A percentile compares a stretch with the other conserved stretches of the same genome.
Evolutionary conservation across 305 asterid species (phyloP).

Genomic region (Fraxinus platypoda): DNA sequence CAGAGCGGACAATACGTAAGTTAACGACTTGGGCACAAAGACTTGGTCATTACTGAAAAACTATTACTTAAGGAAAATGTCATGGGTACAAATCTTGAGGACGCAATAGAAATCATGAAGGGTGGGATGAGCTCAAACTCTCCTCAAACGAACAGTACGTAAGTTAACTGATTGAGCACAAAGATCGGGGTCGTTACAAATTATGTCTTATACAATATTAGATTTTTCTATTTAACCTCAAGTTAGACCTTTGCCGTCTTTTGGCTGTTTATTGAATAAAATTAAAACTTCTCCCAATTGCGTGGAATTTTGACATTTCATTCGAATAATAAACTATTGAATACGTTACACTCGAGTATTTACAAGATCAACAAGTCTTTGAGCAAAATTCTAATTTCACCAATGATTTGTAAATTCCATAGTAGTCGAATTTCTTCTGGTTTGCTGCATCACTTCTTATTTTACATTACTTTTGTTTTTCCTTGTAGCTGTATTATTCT

Average conservation of each 20-base stretch:
- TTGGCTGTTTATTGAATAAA: neutral
- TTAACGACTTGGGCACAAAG: too few relatives aligned
- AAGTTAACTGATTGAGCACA: too few relatives aligned
- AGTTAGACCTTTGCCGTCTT: neutral
- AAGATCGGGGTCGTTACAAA: too few relatives aligned
- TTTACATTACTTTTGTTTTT: neutral
- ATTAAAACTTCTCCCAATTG: neutral
- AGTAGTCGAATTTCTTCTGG: neutral
- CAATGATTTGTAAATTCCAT: neutral
- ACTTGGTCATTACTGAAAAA: too few relatives aligned
- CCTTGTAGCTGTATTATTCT: constrained; percentile 53
- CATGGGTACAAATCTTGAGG: too few relatives aligned
- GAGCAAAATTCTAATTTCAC: neutral
- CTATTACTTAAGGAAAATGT: too few relatives aligned
- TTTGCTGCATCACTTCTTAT: neutral
- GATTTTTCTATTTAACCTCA: neutral
- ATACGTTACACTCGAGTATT: neutral
- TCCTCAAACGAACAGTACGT: too few relatives aligned
- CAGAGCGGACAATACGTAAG: too few relatives aligned
- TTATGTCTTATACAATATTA: neutral
- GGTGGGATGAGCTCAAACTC: too few relatives aligned
- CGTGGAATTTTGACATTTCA: neutral
- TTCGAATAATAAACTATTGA: neutral
- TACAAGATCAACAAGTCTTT: neutral
- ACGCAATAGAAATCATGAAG: too few relatives aligned